Conservation (phyloP, 78 protist genomes). For the Andalucia godoyi region DNA sequence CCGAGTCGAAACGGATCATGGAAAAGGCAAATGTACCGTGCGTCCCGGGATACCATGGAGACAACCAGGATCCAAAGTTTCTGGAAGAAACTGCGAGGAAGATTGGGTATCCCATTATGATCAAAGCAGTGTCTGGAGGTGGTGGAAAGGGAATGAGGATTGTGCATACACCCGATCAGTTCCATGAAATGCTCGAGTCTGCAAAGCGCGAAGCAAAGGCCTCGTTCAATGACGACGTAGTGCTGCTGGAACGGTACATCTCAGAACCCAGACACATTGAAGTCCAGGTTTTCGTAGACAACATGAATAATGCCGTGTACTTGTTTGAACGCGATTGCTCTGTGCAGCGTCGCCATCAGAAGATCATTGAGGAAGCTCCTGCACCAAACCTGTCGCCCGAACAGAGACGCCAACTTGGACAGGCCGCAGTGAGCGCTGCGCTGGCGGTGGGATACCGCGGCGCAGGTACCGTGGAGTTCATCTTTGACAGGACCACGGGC, state of each 20-base stretch:
- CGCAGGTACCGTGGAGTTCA: constrained; percentile 93
- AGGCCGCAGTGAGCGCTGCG: constrained; percentile 83
- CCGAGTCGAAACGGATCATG: constrained; percentile 72
- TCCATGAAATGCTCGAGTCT: constrained; percentile 36
- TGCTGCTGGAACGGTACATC: constrained; percentile 71
- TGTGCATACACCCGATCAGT: constrained; percentile 40
- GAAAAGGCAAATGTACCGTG: constrained; percentile 59
- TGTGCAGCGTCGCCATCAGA: constrained; percentile 92
- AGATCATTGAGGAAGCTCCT: constrained; percentile 93
- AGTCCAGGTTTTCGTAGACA: constrained; percentile 83
- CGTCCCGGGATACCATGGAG: constrained; percentile 83
- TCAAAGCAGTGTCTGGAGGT: constrained; percentile 87
- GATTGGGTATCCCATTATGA: constrained; percentile 82
- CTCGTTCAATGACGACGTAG: constrained; percentile 75
- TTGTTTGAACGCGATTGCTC: constrained; percentile 90
- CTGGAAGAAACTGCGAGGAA: constrained; percentile 43
- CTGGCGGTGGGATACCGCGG: constrained; percentile 79
- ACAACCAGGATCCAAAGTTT: constrained; percentile 49
- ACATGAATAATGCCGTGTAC: constrained; percentile 69
- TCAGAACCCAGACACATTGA: constrained; percentile 82
- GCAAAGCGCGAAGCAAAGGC: constrained; percentile 61
- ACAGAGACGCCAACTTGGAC: constrained; percentile 61
- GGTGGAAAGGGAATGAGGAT: constrained; percentile 88
- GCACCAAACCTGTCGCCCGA: constrained; percentile 46
- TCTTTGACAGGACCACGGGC: constrained; percentile 35